Evolutionary conservation across 257 asterid genomes (phyloP).

Genomic region (Salvia rosmarinus): DNA sequence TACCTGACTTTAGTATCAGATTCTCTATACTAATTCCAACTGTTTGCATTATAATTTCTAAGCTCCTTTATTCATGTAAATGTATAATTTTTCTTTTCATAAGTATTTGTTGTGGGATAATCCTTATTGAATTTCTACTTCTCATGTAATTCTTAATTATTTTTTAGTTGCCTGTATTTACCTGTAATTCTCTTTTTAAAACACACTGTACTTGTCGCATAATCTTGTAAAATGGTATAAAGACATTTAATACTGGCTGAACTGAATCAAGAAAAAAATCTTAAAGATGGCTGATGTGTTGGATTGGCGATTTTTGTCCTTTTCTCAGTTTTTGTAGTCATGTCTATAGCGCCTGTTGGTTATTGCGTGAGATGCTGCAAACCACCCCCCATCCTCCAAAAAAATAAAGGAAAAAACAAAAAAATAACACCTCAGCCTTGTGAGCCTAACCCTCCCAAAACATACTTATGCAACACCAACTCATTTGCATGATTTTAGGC

Average conservation of each 20-base stretch:
- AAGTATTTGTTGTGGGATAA: not conserved
- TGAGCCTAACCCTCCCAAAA: not conserved
- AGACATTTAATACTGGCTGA: not conserved
- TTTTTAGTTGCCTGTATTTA: not conserved
- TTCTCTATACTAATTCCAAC: not conserved
- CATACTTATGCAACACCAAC: not conserved
- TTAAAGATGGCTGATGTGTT: slow-evolving; percentile 1
- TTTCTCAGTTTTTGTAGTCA: not conserved
- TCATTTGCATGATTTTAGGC: not conserved
- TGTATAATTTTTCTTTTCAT: not conserved
- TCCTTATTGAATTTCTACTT: not conserved
- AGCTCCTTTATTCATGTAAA: not conserved
- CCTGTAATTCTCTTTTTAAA: not conserved
- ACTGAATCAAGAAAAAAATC: slow-evolving; percentile 1
- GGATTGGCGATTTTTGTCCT: not conserved
- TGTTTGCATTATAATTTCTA: not conserved
- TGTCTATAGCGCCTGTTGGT: not conserved
- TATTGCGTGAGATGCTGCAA: no score
- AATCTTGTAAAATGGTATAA: not conserved
- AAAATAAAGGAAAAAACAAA: not conserved
- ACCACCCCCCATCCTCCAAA: not conserved
- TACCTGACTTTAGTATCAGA: not conserved
- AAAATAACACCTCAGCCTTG: not conserved
- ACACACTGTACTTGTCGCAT: not conserved
- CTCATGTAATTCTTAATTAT: not conserved